phyloP scores from a whole-genome alignment of 2,329 filamentous ascomycete genomes.

The Eutypella sp. region DNA sequence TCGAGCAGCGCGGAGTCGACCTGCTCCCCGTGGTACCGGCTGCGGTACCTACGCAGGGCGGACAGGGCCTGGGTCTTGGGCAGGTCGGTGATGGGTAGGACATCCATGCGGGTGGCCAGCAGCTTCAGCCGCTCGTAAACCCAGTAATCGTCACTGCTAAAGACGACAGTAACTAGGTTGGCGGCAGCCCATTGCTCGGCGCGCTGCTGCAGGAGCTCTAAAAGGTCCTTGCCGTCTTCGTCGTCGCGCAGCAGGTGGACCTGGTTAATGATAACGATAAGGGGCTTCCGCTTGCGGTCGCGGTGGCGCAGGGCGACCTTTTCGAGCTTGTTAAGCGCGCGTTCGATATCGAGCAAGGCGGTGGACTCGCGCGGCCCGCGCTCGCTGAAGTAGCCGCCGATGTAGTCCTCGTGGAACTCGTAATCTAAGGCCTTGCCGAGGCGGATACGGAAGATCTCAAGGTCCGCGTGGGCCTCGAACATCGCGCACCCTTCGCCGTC shows the following conservation, averaged over 20 bases:
- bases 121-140: slow-evolving; percentile 92
- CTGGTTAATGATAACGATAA: slow-evolving; percentile 93
- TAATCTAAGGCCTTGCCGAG: slow-evolving; percentile 93
- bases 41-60: slow-evolving; percentile 75
- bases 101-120: slow-evolving; percentile 90
- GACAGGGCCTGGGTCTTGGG: slow-evolving; percentile 71
- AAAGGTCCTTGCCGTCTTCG: slow-evolving; percentile 84
- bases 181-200: slow-evolving; percentile 95
- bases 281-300: slow-evolving; percentile 56
- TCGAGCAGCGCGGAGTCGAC: slow-evolving; percentile 55
- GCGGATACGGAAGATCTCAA: slow-evolving; percentile 90
- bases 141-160: slow-evolving; percentile 98
- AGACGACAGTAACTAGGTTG: slow-evolving; percentile 84
- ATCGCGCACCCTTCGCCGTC: slow-evolving; percentile 86
- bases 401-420: slow-evolving; percentile 97
- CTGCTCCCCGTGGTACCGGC: slow-evolving; percentile 66
- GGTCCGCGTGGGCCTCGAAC: slow-evolving; percentile 92
- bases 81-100: slow-evolving; percentile 80
- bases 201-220: slow-evolving; percentile 91
- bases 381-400: slow-evolving; percentile 93
- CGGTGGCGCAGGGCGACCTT: slow-evolving; percentile 81
- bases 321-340: slow-evolving; percentile 95
- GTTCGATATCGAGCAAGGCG: slow-evolving; percentile 88
- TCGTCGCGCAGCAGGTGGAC: slow-evolving; percentile 88
- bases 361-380: slow-evolving; percentile 87